Percentiles rank a stretch among this genome's conserved stretches.
These are phyloP conservation scores for Diplotaxis tenuifolia DNA, from an alignment of 345 rosid species.

Conservation along the genomic window DNA sequence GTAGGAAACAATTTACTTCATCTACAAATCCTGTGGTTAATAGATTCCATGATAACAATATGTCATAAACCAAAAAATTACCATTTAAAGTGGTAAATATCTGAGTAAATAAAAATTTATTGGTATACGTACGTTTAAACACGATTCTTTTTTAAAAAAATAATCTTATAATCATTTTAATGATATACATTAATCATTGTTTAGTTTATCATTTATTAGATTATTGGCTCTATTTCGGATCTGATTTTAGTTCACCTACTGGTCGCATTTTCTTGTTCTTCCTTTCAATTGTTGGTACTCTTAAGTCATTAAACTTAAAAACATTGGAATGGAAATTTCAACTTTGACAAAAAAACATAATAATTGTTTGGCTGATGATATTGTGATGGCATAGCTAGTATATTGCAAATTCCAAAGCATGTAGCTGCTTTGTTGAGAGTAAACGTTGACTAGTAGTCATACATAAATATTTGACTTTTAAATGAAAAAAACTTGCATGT, in stretches of 20 bases:
- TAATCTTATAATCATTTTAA: too few species aligned
- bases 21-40: not conserved
- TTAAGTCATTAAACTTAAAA: too few species aligned
- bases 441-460: not conserved
- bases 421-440: not conserved
- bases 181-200: too few species aligned
- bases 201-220: too few species aligned
- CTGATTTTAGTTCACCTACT: too few species aligned
- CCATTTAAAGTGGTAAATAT: not conserved
- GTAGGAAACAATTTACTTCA: not conserved
- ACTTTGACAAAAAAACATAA: too few species aligned
- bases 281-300: too few species aligned
- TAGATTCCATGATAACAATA: not conserved
- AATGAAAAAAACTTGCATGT: slow-evolving; percentile 1
- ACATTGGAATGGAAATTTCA: too few species aligned
- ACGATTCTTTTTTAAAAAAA: too few species aligned
- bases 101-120: not conserved
- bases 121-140: too few species aligned
- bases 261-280: too few species aligned
- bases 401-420: not conserved
- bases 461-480: not conserved
- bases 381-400: not conserved
- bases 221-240: too few species aligned
- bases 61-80: not conserved
- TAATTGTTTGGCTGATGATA: not conserved